Evolutionary conservation across 1,284 basidiomycete species (phyloP), one percentile per base, ranked within the genome.

Genomic region (Trichosporon ovoides): DNA sequence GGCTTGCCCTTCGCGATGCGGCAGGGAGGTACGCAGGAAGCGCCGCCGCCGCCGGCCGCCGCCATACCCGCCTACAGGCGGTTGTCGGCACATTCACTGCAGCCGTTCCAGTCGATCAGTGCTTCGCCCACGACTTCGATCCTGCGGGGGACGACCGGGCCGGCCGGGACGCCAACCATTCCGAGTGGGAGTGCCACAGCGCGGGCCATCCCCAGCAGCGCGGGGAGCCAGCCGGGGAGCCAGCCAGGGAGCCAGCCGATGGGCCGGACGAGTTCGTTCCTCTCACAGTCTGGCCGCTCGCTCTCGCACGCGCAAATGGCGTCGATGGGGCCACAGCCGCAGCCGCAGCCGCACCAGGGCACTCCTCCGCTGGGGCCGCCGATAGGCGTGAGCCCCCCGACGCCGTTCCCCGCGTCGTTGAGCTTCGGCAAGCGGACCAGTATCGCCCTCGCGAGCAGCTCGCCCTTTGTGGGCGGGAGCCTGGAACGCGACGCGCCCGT

Each of bases 271-370:
- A 69, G 67, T 48, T 73, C 71, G 2, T 77, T 75, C 64, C 65
- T 78, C 12, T 76, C 74, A 1, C 73, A 74, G 55, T 76, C 75
- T 2, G 75, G 76, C 3, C 66, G 76, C 31, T 77, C 75, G 0
- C 73, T 74, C 62, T 73, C 72, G 34, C 76, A 76, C 49, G 70
- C 73, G n/a, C 75, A 75, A 60, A 56, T 71, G n/a, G 68, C 74
- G 19, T 67, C 70, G 57, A 66, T 71, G 68, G 58, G 64, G 48
- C 16, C 52, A 50, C 55, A 43, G 40, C 52, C 33, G 52, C 55
- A 43, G 40, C 52, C 33, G 13, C 40, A 20, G 11, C 13, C 40
- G 40, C 43, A 48, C 24, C 43, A 28, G 16, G 43, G 43, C 12
- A 48, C 43, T 1, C 43, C 43, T 6, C 43, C 43, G 7, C 22